phyloP scores from a whole-genome alignment of 2,329 filamentous ascomycete species.

The Xylariaceae sp. region DNA sequence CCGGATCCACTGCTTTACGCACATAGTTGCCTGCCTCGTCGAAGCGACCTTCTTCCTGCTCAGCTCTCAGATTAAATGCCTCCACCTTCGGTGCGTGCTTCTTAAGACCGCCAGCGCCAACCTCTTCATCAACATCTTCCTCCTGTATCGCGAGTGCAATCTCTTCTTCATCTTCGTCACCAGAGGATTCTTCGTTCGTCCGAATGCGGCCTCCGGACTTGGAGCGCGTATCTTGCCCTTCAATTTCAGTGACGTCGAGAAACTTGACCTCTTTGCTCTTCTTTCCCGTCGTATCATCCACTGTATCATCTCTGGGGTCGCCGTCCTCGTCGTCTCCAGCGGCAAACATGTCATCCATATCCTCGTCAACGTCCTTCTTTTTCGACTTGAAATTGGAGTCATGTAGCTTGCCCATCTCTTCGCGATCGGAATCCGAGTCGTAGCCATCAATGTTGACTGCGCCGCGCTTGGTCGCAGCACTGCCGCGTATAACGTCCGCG shows the following conservation, averaged over 20 bases:
- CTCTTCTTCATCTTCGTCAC: conserved; percentile 62
- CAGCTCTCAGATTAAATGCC: conserved; percentile 88
- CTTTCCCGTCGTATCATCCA: conserved; percentile 46
- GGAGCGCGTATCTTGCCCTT: conserved; percentile 72
- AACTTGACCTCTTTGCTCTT: conserved; percentile 61
- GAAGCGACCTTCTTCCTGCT: conserved; percentile 90
- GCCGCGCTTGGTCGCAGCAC: conserved; percentile 76
- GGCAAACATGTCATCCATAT: conserved; percentile 83
- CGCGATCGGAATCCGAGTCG: conserved; percentile 88
- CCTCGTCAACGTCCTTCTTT: conserved; percentile 56
- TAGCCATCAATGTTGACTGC: conserved; percentile 97
- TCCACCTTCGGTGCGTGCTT: conserved; percentile 90
- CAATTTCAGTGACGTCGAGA: conserved; percentile 59
- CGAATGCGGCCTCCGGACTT: conserved; percentile 70
- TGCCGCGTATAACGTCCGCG: conserved; percentile 85
- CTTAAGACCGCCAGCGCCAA: conserved; percentile 87
- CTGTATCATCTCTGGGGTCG: conserved; percentile 48
- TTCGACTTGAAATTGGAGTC: conserved; percentile 19
- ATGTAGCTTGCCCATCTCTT: conserved; percentile 42
- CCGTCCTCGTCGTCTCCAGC: conserved; percentile 49
- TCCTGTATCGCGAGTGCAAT: conserved; percentile 72
- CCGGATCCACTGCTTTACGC: conserved; percentile 81
- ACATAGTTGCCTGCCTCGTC: conserved; percentile 90
- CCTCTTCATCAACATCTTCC: conserved; percentile 77
- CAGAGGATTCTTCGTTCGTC: conserved; percentile 50